Base-by-base conservation (phyloP, 1,139 yeast species). In the Kodamaea anthophila region DNA sequence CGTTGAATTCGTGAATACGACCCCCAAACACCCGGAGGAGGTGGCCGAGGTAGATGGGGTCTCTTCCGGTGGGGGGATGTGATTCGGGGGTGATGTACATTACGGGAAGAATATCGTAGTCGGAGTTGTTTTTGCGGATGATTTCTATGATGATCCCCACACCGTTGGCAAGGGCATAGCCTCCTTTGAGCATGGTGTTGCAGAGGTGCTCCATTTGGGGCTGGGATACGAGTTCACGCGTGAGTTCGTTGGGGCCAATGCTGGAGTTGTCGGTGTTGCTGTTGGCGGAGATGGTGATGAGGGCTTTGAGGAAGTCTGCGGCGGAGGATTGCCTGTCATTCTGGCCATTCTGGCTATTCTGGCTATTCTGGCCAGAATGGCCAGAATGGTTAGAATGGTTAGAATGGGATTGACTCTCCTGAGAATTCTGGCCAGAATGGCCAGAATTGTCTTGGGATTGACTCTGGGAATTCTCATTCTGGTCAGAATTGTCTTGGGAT, bases 61-160 rank as follows among this genome's bases (percentile, higher is more conserved):
- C 99, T 45, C 97, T 72, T 22, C 95, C 84, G 10, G 83, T 78
- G 16, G 98, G 98, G 5, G 97, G 97, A 51, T 88, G 95, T 18
- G 93, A 75, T 42, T 87, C 94, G 35, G 87, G 61, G 0, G 96
- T 84, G 26, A 86, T 84, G 54, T 80, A 81, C 51, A 87, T 69
- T 21, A 91, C 88, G 12, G 95, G 96, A 30, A 86, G 80, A 34
- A 80, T 74, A 58, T 91, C 98, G 53, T 91, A 91, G 55, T 91
- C 98, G 2, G 96, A 85, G 53, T 91, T 93, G 55, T 91, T 91
- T 52, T 91, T 91, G 43, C 99, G 73, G 42, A 93, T 93, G 36
- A 91, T 81, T 54, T 91, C 98, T 50, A 91, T 91, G 33, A 91
- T 81, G 29, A 91, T 87, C 5, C 97, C 96, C 19, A 91, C 98